These are phyloP conservation scores for Grifola frondosa DNA, from an alignment of 1,284 basidiomycete genomes.

Conservation along the genomic window DNA sequence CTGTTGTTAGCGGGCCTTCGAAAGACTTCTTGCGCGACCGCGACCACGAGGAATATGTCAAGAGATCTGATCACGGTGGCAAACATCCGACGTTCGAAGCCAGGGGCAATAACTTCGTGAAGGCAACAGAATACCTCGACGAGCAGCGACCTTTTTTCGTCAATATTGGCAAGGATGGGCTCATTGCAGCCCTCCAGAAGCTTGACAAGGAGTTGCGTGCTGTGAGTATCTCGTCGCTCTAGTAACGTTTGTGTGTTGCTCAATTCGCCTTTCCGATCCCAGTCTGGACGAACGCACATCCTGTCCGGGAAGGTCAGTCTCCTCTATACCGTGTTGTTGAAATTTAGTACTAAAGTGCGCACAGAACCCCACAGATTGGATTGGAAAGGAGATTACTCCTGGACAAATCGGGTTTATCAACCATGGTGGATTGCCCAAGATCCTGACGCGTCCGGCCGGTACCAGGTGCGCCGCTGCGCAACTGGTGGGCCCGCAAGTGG, in stretches of 20 bases:
- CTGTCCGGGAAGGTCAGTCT: conserved; percentile 37
- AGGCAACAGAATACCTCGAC: conserved; percentile 32
- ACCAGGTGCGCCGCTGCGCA: conserved; percentile 69
- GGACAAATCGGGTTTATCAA: conserved; percentile 70
- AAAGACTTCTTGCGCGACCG: too few relatives aligned
- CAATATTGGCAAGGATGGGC: conserved; percentile 59
- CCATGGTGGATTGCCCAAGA: conserved; percentile 75
- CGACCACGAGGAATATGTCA: too few relatives aligned
- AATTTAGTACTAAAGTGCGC: neutral
- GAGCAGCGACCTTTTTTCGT: conserved; percentile 67
- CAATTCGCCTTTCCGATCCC: neutral
- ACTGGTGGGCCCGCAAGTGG: conserved; percentile 79
- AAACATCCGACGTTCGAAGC: too few relatives aligned
- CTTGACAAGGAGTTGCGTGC: conserved; percentile 57
- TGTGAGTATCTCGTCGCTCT: conserved; percentile 33
- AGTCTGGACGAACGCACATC: conserved; percentile 55
- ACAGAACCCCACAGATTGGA: conserved; percentile 63
- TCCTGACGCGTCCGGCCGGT: conserved; percentile 69
- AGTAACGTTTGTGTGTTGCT: neutral
- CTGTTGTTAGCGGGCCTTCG: too few relatives aligned
- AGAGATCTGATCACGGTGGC: too few relatives aligned
- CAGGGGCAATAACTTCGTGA: conserved; percentile 21
- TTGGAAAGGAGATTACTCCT: conserved; percentile 65
- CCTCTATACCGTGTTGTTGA: neutral
- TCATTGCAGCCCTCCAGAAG: conserved; percentile 63